These are phyloP conservation scores for Kondoa subrosea DNA, from an alignment of 768 basidiomycete genomes.

Conservation along the genomic window DNA sequence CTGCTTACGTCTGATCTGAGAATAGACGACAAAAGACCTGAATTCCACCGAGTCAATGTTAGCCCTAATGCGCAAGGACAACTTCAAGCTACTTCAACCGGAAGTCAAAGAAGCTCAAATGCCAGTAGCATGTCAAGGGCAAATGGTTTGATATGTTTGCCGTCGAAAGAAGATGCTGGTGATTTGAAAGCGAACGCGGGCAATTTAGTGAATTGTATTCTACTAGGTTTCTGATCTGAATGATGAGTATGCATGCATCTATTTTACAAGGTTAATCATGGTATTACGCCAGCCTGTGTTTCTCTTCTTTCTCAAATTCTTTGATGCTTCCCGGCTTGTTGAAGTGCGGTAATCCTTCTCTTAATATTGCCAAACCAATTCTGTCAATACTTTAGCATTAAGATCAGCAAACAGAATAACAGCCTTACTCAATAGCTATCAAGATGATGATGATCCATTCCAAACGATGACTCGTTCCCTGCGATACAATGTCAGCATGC, in stretches of 20 bases:
- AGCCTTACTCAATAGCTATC: conserved; percentile 57
- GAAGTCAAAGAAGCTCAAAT: conserved; percentile 69
- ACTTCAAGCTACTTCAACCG: conserved; percentile 53
- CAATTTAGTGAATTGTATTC: not conserved
- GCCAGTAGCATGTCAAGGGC: conserved; percentile 64
- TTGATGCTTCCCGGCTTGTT: not conserved
- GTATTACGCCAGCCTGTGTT: not conserved
- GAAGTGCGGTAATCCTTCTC: conserved; percentile 19
- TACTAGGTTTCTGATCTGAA: not conserved
- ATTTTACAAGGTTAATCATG: not conserved
- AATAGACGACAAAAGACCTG: conserved; percentile 50
- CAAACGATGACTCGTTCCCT: conserved; percentile 81
- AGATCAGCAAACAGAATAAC: not conserved
- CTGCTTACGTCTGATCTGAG: conserved; percentile 36
- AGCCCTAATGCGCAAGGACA: conserved; percentile 22
- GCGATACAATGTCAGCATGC: not conserved
- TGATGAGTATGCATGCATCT: not conserved
- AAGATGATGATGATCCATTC: conserved; percentile 87
- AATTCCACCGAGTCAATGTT: conserved; percentile 65
- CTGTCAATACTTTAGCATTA: conserved; percentile 6
- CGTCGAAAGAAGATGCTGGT: conserved; percentile 29
- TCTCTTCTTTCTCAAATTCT: not conserved
- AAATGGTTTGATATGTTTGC: conserved; percentile 59
- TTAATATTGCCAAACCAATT: conserved; percentile 22
- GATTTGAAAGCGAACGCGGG: not conserved